Evolutionary conservation across 352 stramenopile genomes (phyloP).

Genomic region (Globisporangium radiosum): DNA sequence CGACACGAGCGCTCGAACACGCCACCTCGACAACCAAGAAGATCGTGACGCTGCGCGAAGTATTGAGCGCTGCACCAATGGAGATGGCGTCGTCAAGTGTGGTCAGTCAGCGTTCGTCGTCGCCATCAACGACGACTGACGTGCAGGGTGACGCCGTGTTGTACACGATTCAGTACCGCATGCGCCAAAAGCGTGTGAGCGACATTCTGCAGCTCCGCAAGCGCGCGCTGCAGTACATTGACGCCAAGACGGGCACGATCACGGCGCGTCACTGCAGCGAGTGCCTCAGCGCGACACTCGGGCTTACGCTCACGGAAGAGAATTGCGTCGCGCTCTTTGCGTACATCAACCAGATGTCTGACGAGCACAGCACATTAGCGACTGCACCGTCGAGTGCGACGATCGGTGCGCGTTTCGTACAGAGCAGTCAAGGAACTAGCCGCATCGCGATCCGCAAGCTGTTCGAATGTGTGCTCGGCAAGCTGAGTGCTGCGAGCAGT

Average conservation of each 20-base stretch:
- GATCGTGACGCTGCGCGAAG: slow-evolving; percentile 57
- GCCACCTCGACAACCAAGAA: slow-evolving; percentile 18
- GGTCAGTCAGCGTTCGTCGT: not conserved
- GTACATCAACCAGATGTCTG: slow-evolving; percentile 24
- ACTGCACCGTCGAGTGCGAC: slow-evolving; percentile 7
- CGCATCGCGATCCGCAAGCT: slow-evolving; percentile 36
- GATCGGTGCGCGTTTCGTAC: slow-evolving; percentile 30
- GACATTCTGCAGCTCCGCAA: slow-evolving; percentile 47
- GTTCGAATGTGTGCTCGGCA: slow-evolving; percentile 30
- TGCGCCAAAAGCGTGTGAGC: slow-evolving; percentile 36
- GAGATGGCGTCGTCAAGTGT: slow-evolving; percentile 9
- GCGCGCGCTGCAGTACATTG: slow-evolving; percentile 37
- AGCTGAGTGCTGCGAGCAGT: slow-evolving; percentile 25
- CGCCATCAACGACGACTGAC: not conserved
- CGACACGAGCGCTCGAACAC: not conserved
- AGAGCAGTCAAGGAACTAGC: slow-evolving; percentile 20
- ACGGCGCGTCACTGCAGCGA: slow-evolving; percentile 35
- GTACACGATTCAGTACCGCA: slow-evolving; percentile 29
- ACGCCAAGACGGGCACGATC: slow-evolving; percentile 46
- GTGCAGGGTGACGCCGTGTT: slow-evolving; percentile 36
- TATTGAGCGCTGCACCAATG: slow-evolving; percentile 27
- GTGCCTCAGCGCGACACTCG: slow-evolving; percentile 26
- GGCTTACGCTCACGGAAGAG: slow-evolving; percentile 31
- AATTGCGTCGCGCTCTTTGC: slow-evolving; percentile 48
- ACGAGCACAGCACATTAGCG: too few species aligned